These are phyloP conservation scores for Corchorus capsularis DNA, from an alignment of 345 rosid species.

Conservation along the genomic window DNA sequence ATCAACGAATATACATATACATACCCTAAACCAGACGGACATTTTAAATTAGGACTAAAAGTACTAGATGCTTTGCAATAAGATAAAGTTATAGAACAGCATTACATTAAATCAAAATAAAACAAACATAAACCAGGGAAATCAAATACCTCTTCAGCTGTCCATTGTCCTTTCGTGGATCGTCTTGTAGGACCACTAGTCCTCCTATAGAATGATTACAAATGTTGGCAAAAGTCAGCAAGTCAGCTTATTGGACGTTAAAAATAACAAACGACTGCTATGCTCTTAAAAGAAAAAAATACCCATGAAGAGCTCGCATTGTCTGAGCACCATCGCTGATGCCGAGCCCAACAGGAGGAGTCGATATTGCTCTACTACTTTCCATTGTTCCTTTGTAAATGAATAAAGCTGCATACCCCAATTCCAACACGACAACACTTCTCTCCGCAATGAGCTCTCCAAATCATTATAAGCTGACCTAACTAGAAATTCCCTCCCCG, in stretches of 20 bases:
- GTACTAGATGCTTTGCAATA: background rate
- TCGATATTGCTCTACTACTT: conserved; percentile 58
- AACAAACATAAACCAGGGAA: conserved; percentile 2
- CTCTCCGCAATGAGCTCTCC: conserved; percentile 50
- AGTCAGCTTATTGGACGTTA: background rate
- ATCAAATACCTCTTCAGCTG: conserved; percentile 83
- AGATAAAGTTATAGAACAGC: background rate
- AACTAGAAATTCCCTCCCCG: conserved; percentile 25
- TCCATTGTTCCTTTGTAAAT: conserved; percentile 62
- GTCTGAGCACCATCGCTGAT: conserved; percentile 46
- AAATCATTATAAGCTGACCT: conserved; percentile 48
- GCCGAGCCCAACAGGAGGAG: conserved; percentile 57
- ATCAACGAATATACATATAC: background rate
- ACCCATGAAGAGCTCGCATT: conserved; percentile 75
- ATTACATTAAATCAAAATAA: background rate
- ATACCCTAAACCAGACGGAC: background rate
- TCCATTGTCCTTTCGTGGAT: conserved; percentile 98
- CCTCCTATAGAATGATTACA: conserved; percentile 55
- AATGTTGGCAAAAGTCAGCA: conserved; percentile 8
- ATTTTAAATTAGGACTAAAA: background rate
- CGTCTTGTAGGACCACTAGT: conserved; percentile 97
- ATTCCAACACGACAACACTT: conserved; percentile 54
- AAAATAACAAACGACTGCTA: background rate
- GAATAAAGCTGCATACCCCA: conserved; percentile 46
- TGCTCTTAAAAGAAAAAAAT: conserved; percentile 24